These are phyloP conservation scores for Stropharia rugosoannulata DNA, from an alignment of 768 basidiomycete genomes.

Conservation along the genomic window DNA sequence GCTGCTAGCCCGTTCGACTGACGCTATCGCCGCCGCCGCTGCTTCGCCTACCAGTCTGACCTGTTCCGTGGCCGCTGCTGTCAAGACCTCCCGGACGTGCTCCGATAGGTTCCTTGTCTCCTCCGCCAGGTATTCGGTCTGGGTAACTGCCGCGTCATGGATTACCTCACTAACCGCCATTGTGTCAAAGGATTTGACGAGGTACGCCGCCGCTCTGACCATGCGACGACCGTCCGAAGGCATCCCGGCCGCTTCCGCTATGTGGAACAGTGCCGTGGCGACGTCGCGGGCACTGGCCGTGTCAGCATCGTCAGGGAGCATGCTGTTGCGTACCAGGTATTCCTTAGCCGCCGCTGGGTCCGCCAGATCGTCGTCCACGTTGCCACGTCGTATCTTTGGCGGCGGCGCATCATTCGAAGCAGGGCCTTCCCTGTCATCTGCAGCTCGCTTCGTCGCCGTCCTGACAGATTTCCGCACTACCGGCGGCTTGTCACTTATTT, in stretches of 20 bases:
- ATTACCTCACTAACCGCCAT: too few relatives aligned
- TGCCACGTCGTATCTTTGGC: too few relatives aligned
- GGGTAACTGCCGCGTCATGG: background rate
- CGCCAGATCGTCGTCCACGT: background rate
- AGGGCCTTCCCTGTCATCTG: too few relatives aligned
- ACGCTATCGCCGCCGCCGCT: too few relatives aligned
- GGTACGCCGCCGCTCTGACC: background rate
- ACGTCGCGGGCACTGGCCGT: background rate
- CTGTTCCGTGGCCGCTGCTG: background rate
- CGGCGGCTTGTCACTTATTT: background rate
- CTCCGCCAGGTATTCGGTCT: background rate
- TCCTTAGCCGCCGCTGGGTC: background rate
- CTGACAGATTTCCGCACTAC: too few relatives aligned
- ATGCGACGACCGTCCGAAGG: background rate
- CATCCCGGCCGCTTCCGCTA: background rate
- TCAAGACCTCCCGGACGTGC: background rate
- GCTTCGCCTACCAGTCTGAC: background rate
- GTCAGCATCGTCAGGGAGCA: background rate
- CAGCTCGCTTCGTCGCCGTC: too few relatives aligned
- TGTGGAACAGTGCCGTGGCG: background rate
- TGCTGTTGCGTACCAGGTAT: background rate
- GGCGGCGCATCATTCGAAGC: too few relatives aligned
- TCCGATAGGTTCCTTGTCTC: background rate
- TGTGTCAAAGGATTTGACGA: background rate
- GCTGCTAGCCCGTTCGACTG: background rate